Percentiles rank a stretch among this genome's conserved stretches.
These are phyloP conservation scores for Herpetospermum pedunculosum DNA, from an alignment of 306 rosid species.

Conservation along the genomic window DNA sequence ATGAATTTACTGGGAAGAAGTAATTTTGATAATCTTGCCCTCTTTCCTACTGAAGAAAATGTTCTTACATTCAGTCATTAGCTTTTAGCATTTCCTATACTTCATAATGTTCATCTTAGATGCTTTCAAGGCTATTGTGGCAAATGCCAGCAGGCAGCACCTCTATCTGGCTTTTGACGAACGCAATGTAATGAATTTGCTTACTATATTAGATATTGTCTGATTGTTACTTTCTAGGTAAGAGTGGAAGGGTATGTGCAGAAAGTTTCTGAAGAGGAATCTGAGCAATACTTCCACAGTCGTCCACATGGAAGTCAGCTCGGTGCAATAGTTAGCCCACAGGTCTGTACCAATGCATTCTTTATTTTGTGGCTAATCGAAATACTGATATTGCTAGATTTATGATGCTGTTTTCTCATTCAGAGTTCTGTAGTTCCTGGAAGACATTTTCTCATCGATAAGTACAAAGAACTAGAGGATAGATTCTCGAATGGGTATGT, in stretches of 20 bases:
- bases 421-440: slow-evolving; percentile 77
- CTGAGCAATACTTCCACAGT: slow-evolving; percentile 83
- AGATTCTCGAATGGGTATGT: slow-evolving; percentile 81
- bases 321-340: slow-evolving; percentile 94
- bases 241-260: slow-evolving; percentile 84
- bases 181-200: background rate
- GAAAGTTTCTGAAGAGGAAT: slow-evolving; percentile 80
- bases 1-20: background rate
- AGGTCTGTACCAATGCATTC: slow-evolving; percentile 36
- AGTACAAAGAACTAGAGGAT: slow-evolving; percentile 58
- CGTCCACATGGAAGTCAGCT: slow-evolving; percentile 97
- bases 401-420: slow-evolving; percentile 18
- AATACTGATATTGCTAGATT: background rate
- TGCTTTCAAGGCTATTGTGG: background rate
- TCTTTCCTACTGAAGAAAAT: background rate
- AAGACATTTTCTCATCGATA: slow-evolving; percentile 62
- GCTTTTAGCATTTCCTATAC: background rate
- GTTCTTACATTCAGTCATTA: background rate
- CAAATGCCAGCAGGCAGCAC: background rate
- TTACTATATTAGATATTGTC: background rate
- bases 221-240: slow-evolving; percentile 33
- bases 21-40: background rate
- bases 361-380: background rate
- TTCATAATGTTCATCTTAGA: background rate
- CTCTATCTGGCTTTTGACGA: background rate